Evolutionary conservation across 805 yeast species (phyloP), one percentile per base, ranked within the genome.

Genomic region (Metschnikowia reukaufii): DNA sequence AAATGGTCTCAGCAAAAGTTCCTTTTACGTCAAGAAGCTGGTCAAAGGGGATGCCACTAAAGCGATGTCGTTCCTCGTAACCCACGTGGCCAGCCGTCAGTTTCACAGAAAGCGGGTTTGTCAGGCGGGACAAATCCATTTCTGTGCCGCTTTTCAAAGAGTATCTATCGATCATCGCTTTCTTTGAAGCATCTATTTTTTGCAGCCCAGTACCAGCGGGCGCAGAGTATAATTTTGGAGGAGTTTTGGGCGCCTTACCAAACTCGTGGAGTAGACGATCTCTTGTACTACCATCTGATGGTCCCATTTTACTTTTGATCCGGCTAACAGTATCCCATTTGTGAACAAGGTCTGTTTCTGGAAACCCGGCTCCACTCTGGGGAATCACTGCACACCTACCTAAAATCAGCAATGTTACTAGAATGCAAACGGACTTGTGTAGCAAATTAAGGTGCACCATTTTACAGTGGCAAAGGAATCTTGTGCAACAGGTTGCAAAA

Each of bases 61-160:
- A 45, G 8, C 49, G 44, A 27, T 45, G 45, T 12, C 49, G 17
- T 30, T 40, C 49, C 41, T 41, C 45, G 30, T 40, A 45, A 3
- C 49, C 49, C 17, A 45, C 49, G 33, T 41, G 49, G 13, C 49
- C 49, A 5, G 49, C 49, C 6, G 34, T 41, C 38, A 31, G 39
- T 19, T 45, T 45, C 18, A 45, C 42, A 15, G 45, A 17, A 7
- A 32, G 39, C 1, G 49, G 49, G n/a, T 39, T 45, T 10, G 41
- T 41, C 49, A 41, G 48, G n/a, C 48, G 48, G 20, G 19, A 33
- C 37, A 45, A 32, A 13, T 39, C 44, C 15, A 40, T 13, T n/a
- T 39, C 44, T 7, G 13, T 39, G 13, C 33, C 41, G 33, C 37
- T 35, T 31, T 36, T 34, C 6, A 29, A 44, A 19, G 29, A 4